A percentile compares a stretch with the other conserved stretches of the same genome.
phyloP scores from a whole-genome alignment of 1,284 basidiomycete species.

The Naganishia sp. region DNA sequence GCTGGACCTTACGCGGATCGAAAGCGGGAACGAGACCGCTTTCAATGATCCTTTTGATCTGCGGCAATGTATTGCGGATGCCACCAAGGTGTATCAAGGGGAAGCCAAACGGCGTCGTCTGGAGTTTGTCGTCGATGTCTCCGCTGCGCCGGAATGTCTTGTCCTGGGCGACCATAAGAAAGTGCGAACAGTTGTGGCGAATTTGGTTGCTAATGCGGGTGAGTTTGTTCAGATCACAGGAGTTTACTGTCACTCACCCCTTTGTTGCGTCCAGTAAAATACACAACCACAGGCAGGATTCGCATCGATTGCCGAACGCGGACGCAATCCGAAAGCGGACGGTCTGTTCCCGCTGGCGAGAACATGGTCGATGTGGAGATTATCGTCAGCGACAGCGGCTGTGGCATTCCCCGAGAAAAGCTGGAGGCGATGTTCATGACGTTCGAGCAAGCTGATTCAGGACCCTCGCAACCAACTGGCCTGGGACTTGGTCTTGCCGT shows the following conservation, averaged over 20 bases:
- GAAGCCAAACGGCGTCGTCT: constrained; percentile 72
- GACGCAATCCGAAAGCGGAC: constrained; percentile 35
- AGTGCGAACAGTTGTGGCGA: constrained; percentile 77
- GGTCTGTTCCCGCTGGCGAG: constrained; percentile 14
- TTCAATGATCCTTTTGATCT: constrained; percentile 82
- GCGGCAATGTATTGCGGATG: constrained; percentile 67
- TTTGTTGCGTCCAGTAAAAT: constrained; percentile 63
- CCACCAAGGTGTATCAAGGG: constrained; percentile 61
- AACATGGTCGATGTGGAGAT: constrained; percentile 65
- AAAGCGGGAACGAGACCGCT: constrained; percentile 75
- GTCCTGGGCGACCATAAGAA: constrained; percentile 74
- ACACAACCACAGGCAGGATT: constrained; percentile 68
- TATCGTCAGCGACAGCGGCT: constrained; percentile 72
- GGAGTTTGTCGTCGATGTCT: constrained; percentile 64
- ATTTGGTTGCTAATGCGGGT: constrained; percentile 79
- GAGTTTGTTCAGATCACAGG: constrained; percentile 37
- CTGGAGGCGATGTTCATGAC: constrained; percentile 82
- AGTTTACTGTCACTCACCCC: too few relatives aligned
- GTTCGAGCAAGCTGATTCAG: constrained; percentile 74
- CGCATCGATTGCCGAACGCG: constrained; percentile 62
- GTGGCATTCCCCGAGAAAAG: constrained; percentile 71
- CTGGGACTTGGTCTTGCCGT: constrained; percentile 75
- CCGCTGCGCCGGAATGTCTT: constrained; percentile 59
- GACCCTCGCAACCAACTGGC: constrained; percentile 53
- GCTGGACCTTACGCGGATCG: constrained; percentile 77